Evolutionary conservation across 1,139 yeast species (phyloP).

Genomic region (Yamadazyma triangularis): DNA sequence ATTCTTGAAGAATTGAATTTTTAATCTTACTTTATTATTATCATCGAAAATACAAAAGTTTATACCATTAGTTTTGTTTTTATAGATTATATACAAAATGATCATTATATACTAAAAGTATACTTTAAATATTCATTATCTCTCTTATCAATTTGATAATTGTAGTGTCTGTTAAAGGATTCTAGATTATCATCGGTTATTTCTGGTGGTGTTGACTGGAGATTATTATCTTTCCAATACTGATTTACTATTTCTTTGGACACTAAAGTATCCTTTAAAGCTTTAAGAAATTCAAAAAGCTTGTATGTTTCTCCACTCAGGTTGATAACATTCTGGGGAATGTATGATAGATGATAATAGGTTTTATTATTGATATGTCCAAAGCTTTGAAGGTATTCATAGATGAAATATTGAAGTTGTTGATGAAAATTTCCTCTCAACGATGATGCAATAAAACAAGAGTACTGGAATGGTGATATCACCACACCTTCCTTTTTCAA

Average conservation of each 20-base stretch:
- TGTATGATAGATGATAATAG: constrained; percentile 1
- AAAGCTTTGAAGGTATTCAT: constrained; percentile 19
- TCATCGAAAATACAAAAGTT: background rate
- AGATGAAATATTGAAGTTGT: constrained; percentile 26
- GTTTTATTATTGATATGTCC: constrained; percentile 10
- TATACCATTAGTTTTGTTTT: constrained; percentile 13
- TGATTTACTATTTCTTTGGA: no score
- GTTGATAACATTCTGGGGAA: background rate
- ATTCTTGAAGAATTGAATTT: constrained; percentile 25
- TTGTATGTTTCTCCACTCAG: background rate
- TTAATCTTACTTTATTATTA: constrained; percentile 2
- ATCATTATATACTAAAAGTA: constrained; percentile 12
- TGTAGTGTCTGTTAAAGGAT: constrained; percentile 16
- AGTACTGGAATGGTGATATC: constrained; percentile 16
- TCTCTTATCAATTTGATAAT: constrained; percentile 20
- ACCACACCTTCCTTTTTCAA: constrained; percentile 12
- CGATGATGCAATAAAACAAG: constrained; percentile 22
- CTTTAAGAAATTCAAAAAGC: background rate
- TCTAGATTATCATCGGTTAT: constrained; percentile 1
- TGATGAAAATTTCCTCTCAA: constrained; percentile 22
- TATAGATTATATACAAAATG: no score
- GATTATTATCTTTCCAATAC: no score
- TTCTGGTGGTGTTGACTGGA: background rate
- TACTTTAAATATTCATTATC: constrained; percentile 20
- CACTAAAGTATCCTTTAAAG: no score